These are phyloP conservation scores for Trametes maxima DNA, from an alignment of 768 basidiomycete species.

Conservation along the genomic window DNA sequence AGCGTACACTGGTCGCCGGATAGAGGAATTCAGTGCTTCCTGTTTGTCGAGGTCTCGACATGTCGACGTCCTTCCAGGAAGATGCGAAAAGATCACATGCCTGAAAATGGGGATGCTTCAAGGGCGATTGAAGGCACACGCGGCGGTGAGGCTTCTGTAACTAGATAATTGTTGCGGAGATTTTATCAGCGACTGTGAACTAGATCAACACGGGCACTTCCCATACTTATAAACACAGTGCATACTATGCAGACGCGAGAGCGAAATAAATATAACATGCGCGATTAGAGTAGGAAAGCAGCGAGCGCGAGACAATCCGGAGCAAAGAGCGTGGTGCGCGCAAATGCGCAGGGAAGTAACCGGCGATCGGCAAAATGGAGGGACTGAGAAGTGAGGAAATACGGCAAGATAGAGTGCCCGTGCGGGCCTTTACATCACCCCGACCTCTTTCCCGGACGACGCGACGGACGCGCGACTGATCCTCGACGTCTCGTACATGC, in stretches of 20 bases:
- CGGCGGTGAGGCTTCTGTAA: too few species aligned
- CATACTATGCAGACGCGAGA: neutral
- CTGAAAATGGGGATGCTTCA: too few species aligned
- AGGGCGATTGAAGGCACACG: too few species aligned
- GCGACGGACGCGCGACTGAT: constrained; percentile 19
- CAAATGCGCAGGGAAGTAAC: neutral
- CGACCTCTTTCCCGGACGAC: constrained; percentile 11
- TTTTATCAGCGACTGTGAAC: too few species aligned
- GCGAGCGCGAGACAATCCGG: neutral
- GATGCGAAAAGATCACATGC: too few species aligned
- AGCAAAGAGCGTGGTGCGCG: neutral
- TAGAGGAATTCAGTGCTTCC: too few species aligned
- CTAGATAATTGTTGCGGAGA: too few species aligned
- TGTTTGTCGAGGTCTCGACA: too few species aligned
- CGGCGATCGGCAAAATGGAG: neutral
- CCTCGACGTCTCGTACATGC: constrained; percentile 20
- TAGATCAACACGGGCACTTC: too few species aligned
- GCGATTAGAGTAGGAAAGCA: neutral
- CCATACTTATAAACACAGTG: too few species aligned
- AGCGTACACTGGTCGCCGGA: too few species aligned
- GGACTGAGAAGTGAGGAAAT: neutral
- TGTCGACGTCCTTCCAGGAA: too few species aligned
- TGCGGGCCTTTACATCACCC: neutral
- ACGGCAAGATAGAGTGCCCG: neutral
- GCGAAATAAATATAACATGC: neutral